Evolutionary conservation across 257 asterid species (phyloP).

Genomic region (Solanum chmielewskii): DNA sequence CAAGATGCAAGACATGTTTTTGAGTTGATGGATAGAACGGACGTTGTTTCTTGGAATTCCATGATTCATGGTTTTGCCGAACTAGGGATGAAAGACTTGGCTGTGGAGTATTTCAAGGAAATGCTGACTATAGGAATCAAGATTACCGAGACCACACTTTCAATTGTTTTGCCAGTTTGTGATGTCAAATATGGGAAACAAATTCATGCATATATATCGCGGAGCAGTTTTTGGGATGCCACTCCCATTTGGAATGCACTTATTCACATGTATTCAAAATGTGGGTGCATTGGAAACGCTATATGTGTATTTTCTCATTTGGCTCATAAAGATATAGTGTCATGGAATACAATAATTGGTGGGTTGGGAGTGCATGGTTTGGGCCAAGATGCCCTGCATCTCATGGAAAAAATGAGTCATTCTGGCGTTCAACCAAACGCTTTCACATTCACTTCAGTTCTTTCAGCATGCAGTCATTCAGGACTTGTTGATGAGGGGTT

Average conservation of each 20-base stretch:
- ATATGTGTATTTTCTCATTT: constrained; percentile 12
- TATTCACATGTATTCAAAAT: constrained; percentile 30
- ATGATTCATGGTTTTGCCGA: constrained; percentile 28
- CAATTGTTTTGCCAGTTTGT: constrained; percentile 20
- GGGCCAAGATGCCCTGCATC: constrained; percentile 21
- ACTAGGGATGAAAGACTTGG: constrained; percentile 7
- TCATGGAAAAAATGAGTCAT: constrained; percentile 18
- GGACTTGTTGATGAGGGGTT: constrained; percentile 29
- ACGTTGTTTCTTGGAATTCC: constrained; percentile 31
- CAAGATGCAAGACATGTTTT: constrained; percentile 15
- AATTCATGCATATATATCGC: constrained; percentile 16
- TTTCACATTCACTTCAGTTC: constrained; percentile 25
- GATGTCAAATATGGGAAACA: constrained; percentile 25
- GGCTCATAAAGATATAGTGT: constrained; percentile 22
- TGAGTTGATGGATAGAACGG: constrained; percentile 23
- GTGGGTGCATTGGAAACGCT: constrained; percentile 20
- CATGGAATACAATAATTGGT: constrained; percentile 41
- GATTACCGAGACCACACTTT: constrained; percentile 18
- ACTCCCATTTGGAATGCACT: constrained; percentile 24
- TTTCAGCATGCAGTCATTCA: constrained; percentile 38
- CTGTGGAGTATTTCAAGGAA: constrained; percentile 13
- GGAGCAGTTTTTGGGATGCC: not conserved
- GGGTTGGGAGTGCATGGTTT: constrained; percentile 32
- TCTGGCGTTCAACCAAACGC: constrained; percentile 17
- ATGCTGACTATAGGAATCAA: constrained; percentile 18